Evolutionary conservation across 2,329 filamentous ascomycete species (phyloP), one percentile per base, ranked within the genome.

Genomic region (Pseudocercospora crystallina): DNA sequence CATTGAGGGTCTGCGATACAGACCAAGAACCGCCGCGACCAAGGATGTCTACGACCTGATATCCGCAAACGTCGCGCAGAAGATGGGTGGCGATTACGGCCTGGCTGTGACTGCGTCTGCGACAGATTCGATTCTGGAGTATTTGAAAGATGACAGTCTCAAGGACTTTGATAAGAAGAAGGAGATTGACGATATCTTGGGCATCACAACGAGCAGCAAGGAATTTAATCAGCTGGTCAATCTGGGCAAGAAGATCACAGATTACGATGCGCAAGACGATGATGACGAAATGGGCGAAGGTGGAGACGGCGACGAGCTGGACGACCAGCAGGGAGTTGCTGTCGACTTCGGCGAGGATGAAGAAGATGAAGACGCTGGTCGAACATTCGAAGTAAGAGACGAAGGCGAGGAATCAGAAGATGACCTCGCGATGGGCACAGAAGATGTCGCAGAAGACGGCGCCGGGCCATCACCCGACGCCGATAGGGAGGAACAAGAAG

Each of bases 121-220:
- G 12, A 92, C 94, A 11, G 94, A 99, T 69, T 90, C 89, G 2
- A 85, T 91, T 2, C 71, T 99, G 46, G 94, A 99, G 68, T 90
- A 87, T 57, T 76, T 99, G 38, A 99, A 99, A 71, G 91, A 97
- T 62, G 91, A 96, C 57, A 87, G 91, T 57, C 77, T 96, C 75
- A 97, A 97, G 71, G 94, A 99, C 68, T 89, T 95, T 53, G 94
- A 99, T 69, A 96, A 95, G 78, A 99, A 99, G 77, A 96, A 91
- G 73, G 90, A 96, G 69, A 84, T 97, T 37, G 94, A 99, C 63
- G 94, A 97, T 59, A 84, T 97, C 53, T 72, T 99, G 36, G 94
- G 92, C n/a, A 81, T 81, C 32, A 84, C 84, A 0, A 82, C 96
- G 76, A 85, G 80, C 42, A 82, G 89, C 1, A 95, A 96, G 68